Percentiles rank a stretch among this genome's conserved stretches.
Evolutionary conservation across 108 stramenopile species (phyloP).

Genomic region (Hondaea fermentalgiana): DNA sequence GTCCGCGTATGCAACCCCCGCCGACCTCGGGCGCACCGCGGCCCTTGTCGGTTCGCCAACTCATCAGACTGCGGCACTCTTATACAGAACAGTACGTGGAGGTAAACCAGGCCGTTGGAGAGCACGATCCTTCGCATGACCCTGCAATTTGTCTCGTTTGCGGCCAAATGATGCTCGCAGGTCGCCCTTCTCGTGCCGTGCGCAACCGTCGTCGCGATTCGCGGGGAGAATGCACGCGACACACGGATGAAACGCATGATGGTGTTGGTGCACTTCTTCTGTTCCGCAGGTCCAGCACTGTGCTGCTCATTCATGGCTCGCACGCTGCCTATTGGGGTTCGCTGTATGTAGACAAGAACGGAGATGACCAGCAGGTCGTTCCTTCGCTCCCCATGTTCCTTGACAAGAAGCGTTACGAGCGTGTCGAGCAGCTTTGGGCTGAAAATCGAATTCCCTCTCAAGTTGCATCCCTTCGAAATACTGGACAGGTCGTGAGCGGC

Average conservation of each 20-base stretch:
- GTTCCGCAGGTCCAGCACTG: slow-evolving; percentile 33
- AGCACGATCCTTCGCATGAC: slow-evolving; percentile 66
- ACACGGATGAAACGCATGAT: slow-evolving; percentile 67
- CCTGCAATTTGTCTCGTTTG: slow-evolving; percentile 78
- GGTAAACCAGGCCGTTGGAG: slow-evolving; percentile 38
- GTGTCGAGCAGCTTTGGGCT: slow-evolving; percentile 59
- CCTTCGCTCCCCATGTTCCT: slow-evolving; percentile 73
- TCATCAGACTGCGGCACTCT: slow-evolving; percentile 69
- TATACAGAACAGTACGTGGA: slow-evolving; percentile 75
- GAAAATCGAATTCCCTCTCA: neutral
- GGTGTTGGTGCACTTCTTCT: slow-evolving; percentile 82
- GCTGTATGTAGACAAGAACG: slow-evolving; percentile 80
- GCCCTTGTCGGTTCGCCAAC: neutral
- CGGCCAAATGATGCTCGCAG: slow-evolving; percentile 72
- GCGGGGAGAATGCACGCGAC: slow-evolving; percentile 71
- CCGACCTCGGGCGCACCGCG: neutral
- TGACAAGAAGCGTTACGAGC: slow-evolving; percentile 63
- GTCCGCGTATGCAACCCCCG: neutral
- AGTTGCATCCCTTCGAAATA: neutral
- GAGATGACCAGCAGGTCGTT: slow-evolving; percentile 80
- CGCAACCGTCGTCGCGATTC: slow-evolving; percentile 32
- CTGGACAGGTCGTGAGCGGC: neutral
- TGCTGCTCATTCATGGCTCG: slow-evolving; percentile 80
- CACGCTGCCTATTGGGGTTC: slow-evolving; percentile 79
- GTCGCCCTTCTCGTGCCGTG: slow-evolving; percentile 43